Percentiles rank a stretch among this genome's conserved stretches.
Conservation (phyloP, 1,284 basidiomycete genomes). For the Austroboletus novae-zelandiae region DNA sequence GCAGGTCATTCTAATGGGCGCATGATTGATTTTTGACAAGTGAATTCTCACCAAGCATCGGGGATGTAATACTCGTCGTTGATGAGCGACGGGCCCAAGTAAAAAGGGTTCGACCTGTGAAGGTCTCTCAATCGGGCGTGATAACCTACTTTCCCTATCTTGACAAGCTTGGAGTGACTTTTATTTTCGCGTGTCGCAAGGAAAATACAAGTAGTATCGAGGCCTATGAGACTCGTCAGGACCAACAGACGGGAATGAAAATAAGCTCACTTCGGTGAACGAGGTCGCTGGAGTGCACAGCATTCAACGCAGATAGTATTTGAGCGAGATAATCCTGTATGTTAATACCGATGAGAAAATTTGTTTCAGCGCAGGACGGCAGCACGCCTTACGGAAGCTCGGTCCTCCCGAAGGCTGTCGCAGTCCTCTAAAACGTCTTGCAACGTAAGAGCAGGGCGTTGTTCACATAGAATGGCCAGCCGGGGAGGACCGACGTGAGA, state of each 20-base stretch:
- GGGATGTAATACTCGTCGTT: constrained; percentile 45
- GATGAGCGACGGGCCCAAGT: constrained; percentile 35
- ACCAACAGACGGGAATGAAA: not conserved
- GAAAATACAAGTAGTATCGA: constrained; percentile 56
- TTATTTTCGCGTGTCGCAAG: constrained; percentile 50
- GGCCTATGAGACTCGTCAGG: constrained; percentile 36
- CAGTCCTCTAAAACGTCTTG: constrained; percentile 69
- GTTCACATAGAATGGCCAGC: constrained; percentile 63
- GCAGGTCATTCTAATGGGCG: not conserved
- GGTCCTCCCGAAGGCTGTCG: constrained; percentile 61
- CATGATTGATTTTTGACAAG: not conserved
- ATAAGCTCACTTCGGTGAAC: constrained; percentile 56
- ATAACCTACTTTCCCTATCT: constrained; percentile 63
- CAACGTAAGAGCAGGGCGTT: constrained; percentile 59
- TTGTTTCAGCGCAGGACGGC: not conserved
- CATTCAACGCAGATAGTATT: constrained; percentile 63
- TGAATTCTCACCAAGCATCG: constrained; percentile 54
- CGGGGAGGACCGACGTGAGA: constrained; percentile 51
- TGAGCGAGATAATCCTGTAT: constrained; percentile 69
- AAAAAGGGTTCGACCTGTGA: constrained; percentile 72
- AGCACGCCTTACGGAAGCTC: constrained; percentile 50
- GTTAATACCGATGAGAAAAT: not conserved
- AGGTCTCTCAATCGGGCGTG: constrained; percentile 65
- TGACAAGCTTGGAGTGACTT: constrained; percentile 56
- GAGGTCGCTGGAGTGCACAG: constrained; percentile 58